Conservation (phyloP, 83 land plant species). For the Picea engelmannii region DNA sequence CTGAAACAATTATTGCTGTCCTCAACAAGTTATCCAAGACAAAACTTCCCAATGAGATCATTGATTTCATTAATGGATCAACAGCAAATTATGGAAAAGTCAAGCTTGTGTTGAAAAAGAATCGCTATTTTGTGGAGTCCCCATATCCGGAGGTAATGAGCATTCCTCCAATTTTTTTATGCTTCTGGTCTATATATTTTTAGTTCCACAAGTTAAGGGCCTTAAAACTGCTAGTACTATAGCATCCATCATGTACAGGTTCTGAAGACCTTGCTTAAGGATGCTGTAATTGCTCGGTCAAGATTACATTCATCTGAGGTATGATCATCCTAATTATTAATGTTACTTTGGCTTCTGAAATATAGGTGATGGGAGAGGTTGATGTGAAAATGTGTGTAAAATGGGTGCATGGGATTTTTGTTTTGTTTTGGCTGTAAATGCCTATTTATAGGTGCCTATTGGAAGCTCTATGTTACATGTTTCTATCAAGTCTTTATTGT, state of each 20-base stretch:
- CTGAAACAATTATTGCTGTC: too few relatives aligned
- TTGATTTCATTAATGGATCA: too few relatives aligned
- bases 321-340: neutral
- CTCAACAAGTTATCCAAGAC: too few relatives aligned
- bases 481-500: neutral
- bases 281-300: too few relatives aligned
- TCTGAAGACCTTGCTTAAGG: conserved; percentile 66
- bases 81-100: too few relatives aligned
- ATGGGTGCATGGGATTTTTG: neutral
- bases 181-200: neutral
- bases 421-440: neutral
- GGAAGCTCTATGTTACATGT: neutral
- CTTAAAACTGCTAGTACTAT: neutral
- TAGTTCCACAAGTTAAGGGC: neutral
- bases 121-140: conserved; percentile 90
- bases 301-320: conserved; percentile 69
- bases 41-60: too few relatives aligned
- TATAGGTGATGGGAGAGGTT: neutral
- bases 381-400: conserved; percentile 4
- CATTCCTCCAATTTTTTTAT: conserved; percentile 10
- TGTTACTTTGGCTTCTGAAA: neutral
- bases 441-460: neutral
- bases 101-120: too few relatives aligned
- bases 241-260: conserved; percentile 50
- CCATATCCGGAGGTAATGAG: conserved; percentile 83